Conservation (phyloP, 352 stramenopile species). For the Phytophthora fragariae region DNA sequence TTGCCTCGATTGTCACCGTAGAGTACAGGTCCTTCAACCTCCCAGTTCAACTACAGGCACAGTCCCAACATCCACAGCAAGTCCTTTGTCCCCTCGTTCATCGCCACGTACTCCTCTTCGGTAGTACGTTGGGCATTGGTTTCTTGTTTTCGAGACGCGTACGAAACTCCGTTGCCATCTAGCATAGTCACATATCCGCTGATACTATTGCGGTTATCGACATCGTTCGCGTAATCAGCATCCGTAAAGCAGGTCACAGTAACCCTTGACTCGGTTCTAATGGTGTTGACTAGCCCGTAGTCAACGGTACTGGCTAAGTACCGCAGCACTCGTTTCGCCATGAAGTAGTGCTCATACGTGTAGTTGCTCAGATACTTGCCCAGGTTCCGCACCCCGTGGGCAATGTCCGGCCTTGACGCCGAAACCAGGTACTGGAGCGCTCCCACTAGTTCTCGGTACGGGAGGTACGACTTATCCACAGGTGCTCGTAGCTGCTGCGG, state of each 20-base stretch:
- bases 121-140: not conserved
- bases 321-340: constrained; percentile 13
- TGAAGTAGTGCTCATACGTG: constrained; percentile 1
- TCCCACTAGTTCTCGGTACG: constrained; percentile 19
- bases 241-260: not conserved
- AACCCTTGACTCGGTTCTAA: no score
- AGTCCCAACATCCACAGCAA: not conserved
- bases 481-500: not conserved
- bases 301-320: not conserved
- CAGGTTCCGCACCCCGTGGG: not conserved
- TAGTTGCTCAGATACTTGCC: constrained; percentile 11
- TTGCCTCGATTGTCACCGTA: not conserved
- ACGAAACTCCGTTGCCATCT: not conserved
- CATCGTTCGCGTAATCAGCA: not conserved
- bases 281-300: not conserved
- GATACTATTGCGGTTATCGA: not conserved
- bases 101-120: not conserved
- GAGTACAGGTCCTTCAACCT: not conserved
- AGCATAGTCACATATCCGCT: not conserved
- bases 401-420: constrained; percentile 2
- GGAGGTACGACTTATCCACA: not conserved
- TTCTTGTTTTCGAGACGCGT: not conserved
- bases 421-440: constrained; percentile 20
- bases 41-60: not conserved
- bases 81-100: not conserved